These are phyloP conservation scores for Coemansia sp. DNA, from an alignment of 192 early-diverging fungal genomes.

Conservation along the genomic window DNA sequence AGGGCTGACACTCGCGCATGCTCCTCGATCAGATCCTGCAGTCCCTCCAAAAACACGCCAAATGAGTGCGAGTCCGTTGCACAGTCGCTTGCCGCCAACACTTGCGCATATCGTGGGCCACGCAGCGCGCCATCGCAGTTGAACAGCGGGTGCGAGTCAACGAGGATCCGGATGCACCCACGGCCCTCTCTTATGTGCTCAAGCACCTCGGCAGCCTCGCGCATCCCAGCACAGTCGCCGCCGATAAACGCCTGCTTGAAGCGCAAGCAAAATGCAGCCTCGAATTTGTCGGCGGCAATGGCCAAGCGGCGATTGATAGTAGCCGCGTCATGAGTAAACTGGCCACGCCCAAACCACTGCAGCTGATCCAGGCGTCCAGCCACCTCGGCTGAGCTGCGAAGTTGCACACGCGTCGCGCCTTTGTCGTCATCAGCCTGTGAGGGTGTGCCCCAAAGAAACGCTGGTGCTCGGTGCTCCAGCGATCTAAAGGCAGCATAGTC, in stretches of 20 bases:
- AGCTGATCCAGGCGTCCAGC: slow-evolving; percentile 55
- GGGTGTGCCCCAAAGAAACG: neutral
- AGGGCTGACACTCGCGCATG: slow-evolving; percentile 29
- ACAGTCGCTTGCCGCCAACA: neutral
- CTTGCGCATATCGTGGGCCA: slow-evolving; percentile 1
- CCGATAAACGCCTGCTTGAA: slow-evolving; percentile 26
- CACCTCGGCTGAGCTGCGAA: slow-evolving; percentile 17
- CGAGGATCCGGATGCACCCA: slow-evolving; percentile 36
- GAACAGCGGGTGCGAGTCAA: slow-evolving; percentile 43
- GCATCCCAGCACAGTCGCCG: slow-evolving; percentile 31
- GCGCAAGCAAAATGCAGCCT: slow-evolving; percentile 21
- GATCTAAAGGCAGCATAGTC: slow-evolving; percentile 38
- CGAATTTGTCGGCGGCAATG: slow-evolving; percentile 29
- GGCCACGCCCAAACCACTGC: slow-evolving; percentile 49
- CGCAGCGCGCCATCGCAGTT: slow-evolving; percentile 10
- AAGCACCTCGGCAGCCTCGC: slow-evolving; percentile 23
- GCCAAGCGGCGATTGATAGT: slow-evolving; percentile 29
- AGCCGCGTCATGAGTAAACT: slow-evolving; percentile 19
- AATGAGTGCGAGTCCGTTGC: slow-evolving; percentile 35
- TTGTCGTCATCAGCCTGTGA: neutral
- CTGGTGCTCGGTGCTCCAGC: slow-evolving; percentile 10
- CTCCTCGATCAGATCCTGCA: slow-evolving; percentile 33
- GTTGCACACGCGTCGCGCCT: neutral
- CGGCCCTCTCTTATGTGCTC: slow-evolving; percentile 41
- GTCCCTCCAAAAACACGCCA: slow-evolving; percentile 26